These are phyloP conservation scores for Monosporascus sp. DNA, from an alignment of 2,329 filamentous ascomycete species.

Conservation along the genomic window DNA sequence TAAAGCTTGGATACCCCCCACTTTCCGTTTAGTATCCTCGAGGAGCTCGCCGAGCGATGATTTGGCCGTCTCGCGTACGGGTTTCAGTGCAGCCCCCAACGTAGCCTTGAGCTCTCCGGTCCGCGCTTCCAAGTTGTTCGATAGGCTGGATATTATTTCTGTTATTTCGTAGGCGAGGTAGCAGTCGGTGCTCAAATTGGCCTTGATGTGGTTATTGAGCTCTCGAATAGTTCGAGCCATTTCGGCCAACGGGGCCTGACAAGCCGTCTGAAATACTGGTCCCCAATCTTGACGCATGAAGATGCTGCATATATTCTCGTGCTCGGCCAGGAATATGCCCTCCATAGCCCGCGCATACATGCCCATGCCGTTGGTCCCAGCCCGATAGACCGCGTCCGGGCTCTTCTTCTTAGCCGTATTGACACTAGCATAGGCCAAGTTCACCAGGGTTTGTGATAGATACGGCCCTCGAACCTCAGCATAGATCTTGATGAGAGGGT, in stretches of 20 bases:
- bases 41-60: slow-evolving; percentile 75
- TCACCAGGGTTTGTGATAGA: slow-evolving; percentile 73
- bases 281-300: slow-evolving; percentile 85
- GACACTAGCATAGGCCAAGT: slow-evolving; percentile 80
- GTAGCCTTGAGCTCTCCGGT: slow-evolving; percentile 82
- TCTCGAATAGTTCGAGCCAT: slow-evolving; percentile 82
- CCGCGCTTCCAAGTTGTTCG: slow-evolving; percentile 70
- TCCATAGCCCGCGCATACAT: slow-evolving; percentile 86
- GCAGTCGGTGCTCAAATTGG: slow-evolving; percentile 83
- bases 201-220: slow-evolving; percentile 82
- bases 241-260: slow-evolving; percentile 70
- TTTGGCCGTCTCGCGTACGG: slow-evolving; percentile 88
- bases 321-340: slow-evolving; percentile 79
- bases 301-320: slow-evolving; percentile 82
- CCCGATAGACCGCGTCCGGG: slow-evolving; percentile 75
- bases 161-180: slow-evolving; percentile 94
- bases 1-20: slow-evolving; percentile 59
- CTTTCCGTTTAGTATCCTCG: slow-evolving; percentile 72
- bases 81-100: slow-evolving; percentile 79
- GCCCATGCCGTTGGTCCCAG: slow-evolving; percentile 85
- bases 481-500: slow-evolving; percentile 75
- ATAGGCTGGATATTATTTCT: slow-evolving; percentile 77
- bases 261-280: slow-evolving; percentile 71
- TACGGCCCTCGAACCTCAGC: slow-evolving; percentile 83
- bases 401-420: slow-evolving; percentile 78